These are phyloP conservation scores for Fusarium pseudonygamai DNA, from an alignment of 2,329 filamentous ascomycete genomes.

Conservation along the genomic window DNA sequence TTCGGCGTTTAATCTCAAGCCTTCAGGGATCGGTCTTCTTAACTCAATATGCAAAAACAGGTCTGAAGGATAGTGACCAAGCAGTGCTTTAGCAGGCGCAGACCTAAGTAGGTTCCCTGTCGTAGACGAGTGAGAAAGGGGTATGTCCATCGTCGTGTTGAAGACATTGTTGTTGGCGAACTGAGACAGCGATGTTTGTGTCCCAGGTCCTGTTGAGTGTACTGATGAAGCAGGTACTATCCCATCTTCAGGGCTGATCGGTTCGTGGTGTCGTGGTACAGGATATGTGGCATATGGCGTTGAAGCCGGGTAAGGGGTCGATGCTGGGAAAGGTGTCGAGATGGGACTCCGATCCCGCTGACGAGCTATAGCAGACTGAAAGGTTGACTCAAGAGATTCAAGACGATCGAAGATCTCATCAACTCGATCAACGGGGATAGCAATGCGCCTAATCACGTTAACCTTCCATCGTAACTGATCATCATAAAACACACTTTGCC, in stretches of 20 bases:
- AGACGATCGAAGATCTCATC: conserved; percentile 34
- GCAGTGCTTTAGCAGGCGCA: conserved; percentile 16
- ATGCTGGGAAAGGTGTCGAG: neutral
- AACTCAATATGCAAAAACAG: conserved; percentile 32
- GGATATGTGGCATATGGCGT: neutral
- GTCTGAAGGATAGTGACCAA: conserved; percentile 30
- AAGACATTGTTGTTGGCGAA: conserved; percentile 36
- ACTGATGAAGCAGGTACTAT: conserved; percentile 13
- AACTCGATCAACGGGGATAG: conserved; percentile 20
- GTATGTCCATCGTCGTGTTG: conserved; percentile 37
- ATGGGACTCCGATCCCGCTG: conserved; percentile 18
- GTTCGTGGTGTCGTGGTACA: conserved; percentile 6
- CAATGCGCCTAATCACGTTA: conserved; percentile 3
- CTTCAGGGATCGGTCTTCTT: conserved; percentile 13
- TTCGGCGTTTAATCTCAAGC: conserved; percentile 8
- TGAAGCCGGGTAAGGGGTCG: conserved; percentile 3
- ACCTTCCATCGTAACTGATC: accelerated
- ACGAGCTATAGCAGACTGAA: conserved; percentile 17
- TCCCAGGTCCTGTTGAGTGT: conserved; percentile 17
- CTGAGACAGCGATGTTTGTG: conserved; percentile 14
- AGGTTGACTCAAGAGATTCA: conserved; percentile 22
- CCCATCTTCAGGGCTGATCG: conserved; percentile 15
- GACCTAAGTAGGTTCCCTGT: conserved; percentile 25
- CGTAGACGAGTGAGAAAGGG: conserved; percentile 29
- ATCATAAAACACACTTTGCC: neutral